These are phyloP conservation scores for Euryodendron excelsum DNA, from an alignment of 148 eudicot genomes.

Conservation along the genomic window DNA sequence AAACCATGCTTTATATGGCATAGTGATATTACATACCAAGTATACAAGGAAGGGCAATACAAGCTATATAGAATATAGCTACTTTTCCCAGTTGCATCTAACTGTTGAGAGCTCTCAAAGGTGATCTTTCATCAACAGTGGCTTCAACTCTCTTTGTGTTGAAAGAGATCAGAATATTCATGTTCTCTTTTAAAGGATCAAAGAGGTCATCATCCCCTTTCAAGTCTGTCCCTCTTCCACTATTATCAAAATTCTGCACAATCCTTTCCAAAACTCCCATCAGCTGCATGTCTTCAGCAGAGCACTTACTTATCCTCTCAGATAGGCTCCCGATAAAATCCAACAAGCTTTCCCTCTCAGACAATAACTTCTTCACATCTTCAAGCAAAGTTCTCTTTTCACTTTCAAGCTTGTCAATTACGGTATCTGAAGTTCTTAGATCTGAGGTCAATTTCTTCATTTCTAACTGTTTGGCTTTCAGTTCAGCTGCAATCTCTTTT, in stretches of 20 bases:
- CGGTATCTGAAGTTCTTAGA: background rate
- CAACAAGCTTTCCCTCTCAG: conserved; percentile 29
- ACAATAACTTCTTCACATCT: conserved; percentile 22
- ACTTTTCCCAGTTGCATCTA: conserved; percentile 10
- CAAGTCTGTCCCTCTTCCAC: conserved; percentile 10
- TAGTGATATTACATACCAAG: background rate
- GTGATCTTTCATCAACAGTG: conserved; percentile 54
- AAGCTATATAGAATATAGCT: conserved; percentile 16
- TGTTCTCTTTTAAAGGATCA: conserved; percentile 54
- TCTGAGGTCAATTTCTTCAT: conserved; percentile 9
- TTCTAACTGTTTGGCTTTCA: conserved; percentile 20
- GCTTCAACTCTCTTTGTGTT: conserved; percentile 39
- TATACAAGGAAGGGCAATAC: background rate
- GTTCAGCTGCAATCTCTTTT: conserved; percentile 15
- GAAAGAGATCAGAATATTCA: conserved; percentile 22
- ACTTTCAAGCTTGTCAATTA: conserved; percentile 14
- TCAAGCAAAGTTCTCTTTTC: conserved; percentile 20
- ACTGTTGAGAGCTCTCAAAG: conserved; percentile 65
- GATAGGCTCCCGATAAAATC: conserved; percentile 20
- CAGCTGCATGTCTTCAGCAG: conserved; percentile 38
- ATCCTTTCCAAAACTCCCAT: conserved; percentile 34
- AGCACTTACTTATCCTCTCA: conserved; percentile 23
- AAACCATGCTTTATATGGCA: background rate
- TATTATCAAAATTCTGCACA: conserved; percentile 23
- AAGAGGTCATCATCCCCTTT: conserved; percentile 23